These are phyloP conservation scores for Ettlia oleoabundans DNA, from an alignment of 139 green algal species.

Conservation along the genomic window DNA sequence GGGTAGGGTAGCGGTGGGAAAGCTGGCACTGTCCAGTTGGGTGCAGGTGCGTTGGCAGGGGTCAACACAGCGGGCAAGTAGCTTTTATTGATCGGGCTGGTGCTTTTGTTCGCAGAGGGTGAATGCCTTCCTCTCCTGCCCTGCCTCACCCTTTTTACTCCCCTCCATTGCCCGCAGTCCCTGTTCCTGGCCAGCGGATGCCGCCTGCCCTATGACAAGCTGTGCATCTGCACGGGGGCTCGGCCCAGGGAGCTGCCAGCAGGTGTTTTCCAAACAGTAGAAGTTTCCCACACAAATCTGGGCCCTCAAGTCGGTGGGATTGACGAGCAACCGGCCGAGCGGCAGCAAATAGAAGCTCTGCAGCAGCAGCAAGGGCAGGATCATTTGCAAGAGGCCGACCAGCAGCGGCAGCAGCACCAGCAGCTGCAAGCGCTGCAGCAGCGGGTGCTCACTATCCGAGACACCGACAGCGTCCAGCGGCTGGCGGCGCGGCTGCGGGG, in stretches of 20 bases:
- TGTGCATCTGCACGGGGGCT: constrained; percentile 79
- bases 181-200: constrained; percentile 49
- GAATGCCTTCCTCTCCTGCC: neutral
- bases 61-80: neutral
- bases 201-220: constrained; percentile 64
- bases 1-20: too few species aligned
- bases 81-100: too few species aligned
- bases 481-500: constrained; percentile 37
- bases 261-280: neutral
- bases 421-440: neutral
- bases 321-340: too few species aligned
- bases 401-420: neutral
- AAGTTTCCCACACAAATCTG: too few species aligned
- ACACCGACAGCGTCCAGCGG: constrained; percentile 73
- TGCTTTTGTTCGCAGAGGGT: too few species aligned
- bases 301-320: too few species aligned
- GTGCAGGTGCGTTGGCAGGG: too few species aligned
- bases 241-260: constrained; percentile 59
- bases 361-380: neutral
- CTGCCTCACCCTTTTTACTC: neutral
- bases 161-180: constrained; percentile 29
- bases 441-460: constrained; percentile 57
- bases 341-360: too few species aligned
- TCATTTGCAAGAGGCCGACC: neutral
- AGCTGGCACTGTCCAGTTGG: too few species aligned